Evolutionary conservation across 192 early-diverging fungal genomes (phyloP), one percentile per base, ranked within the genome.

Genomic region (Gamsiella multidivaricata): DNA sequence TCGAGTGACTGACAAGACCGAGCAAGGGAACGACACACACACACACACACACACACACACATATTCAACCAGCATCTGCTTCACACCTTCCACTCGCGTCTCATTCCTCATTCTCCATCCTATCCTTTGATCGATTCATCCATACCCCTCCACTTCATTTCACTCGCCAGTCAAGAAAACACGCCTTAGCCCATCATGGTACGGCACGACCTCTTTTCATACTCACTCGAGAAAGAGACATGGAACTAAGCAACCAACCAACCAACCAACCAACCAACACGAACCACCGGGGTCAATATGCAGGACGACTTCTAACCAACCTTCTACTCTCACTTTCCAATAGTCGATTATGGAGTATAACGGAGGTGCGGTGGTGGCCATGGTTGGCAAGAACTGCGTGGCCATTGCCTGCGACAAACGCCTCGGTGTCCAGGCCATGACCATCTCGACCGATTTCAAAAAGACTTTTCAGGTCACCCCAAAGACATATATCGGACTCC

Each of bases 381-480:
- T 99, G 96, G 89, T 88, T 42, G 98, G 98, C 81, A 98, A 99
- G 85, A 90, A 94, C 84, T 99, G 98, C 80, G 96, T 99, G 12
- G 98, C 96, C 33, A 98, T 99, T 72, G 98, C 94, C 0, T 87
- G 95, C 20, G 98, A 99, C 83, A 93, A 94, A 54, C 90, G 97
- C 54, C 89, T 99, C 50, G 98, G 98, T 51, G 86, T 93, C 50
- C 94, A 97, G 68, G 91, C 91, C 63, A 87, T 97, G 88, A 98
- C 96, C 15, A 88, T 98, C n/a, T 89, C 91, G 51, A 98, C 91
- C 42, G 89, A 97, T 53, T 99, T 99, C 81, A 87, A 94, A 83
- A 99, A 98, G 86, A 88, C 98, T 54, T 98, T 95, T 67, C 84
- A 86, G 29, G 88, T 93, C 54, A 94, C 90, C 29, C 94, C 96